phyloP scores from a whole-genome alignment of 805 yeast genomes.

The Candida caryicola region DNA sequence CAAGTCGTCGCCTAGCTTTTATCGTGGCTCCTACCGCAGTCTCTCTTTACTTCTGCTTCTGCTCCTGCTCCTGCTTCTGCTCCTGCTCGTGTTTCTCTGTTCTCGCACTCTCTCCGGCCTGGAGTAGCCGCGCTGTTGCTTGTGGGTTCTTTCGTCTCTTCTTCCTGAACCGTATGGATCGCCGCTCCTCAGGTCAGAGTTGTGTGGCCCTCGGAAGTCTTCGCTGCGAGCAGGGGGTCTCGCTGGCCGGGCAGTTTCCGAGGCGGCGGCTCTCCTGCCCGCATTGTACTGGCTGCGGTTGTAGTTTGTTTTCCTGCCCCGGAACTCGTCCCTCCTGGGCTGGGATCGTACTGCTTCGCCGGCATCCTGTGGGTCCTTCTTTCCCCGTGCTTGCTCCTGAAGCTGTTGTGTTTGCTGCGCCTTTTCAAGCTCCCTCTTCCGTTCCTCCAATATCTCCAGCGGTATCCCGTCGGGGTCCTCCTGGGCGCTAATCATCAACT shows the following conservation, averaged over 20 bases:
- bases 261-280: slow-evolving; percentile 4
- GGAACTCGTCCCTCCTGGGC: slow-evolving; percentile 1
- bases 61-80: background rate
- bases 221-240: no score
- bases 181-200: no score
- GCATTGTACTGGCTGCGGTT: slow-evolving; percentile 22
- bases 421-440: slow-evolving; percentile 15
- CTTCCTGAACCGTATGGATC: no score
- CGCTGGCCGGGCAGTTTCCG: slow-evolving; percentile 6
- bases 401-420: no score
- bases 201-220: no score
- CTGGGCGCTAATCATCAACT: slow-evolving; percentile 43
- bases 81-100: background rate
- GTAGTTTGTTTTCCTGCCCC: slow-evolving; percentile 23
- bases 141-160: background rate
- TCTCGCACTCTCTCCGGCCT: background rate
- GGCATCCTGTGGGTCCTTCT: background rate
- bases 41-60: no score
- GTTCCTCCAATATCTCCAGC: slow-evolving; percentile 21
- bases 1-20: no score
- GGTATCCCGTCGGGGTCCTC: slow-evolving; percentile 48
- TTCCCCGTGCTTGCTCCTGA: background rate
- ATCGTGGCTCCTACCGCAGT: no score
- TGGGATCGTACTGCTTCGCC: slow-evolving; percentile 6
- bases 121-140: background rate